Base-by-base conservation (phyloP, 441 rosid genomes). In the Adansonia gregorii region DNA sequence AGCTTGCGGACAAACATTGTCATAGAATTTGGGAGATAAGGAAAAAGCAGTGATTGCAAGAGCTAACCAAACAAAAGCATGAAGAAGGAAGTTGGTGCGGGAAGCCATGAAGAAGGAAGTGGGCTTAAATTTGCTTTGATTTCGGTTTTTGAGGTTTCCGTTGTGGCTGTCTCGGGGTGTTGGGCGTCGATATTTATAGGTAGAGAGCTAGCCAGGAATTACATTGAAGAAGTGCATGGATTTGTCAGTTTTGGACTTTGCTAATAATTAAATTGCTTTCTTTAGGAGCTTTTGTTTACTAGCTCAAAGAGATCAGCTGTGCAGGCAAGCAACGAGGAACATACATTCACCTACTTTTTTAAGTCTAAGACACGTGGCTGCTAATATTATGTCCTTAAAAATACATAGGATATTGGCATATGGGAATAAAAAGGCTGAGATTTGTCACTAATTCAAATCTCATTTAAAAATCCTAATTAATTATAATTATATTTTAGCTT, bases 1-100 rank as follows among this genome's bases (percentile, higher is more conserved):
- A 31, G 39, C 39, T 31, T 31, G 39, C 4, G 39, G 39, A 31
- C 39, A 31, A 31, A 31, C 39, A 2, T 31, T 31, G 39, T 83
- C 82, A 6, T 87, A 84, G 85, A 81, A 82, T 52, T 55, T 8
- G 45, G 88, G 81, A 41, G 89, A 83, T 2, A 88, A 79, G 3
- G 72, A 17, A 10, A 67, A 67, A 0, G 35, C 72, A 0, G 52
- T 67, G n/a, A 54, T 45, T 67, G 72, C 31, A 43, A 67, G 27
- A 45, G 31, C 72, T 3, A 45, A 17, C 52, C 22, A 43, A 8
- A 67, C 72, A 9, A 67, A 67, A 9, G 49, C 52, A 17, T 43
- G 72, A 19, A 67, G 8, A 67, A 67, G 54, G 24, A 60, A 27
- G n/a, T 60, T 60, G 5, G 15, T 24, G 41, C 3, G 12, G 0